Evolutionary conservation across 2,329 filamentous ascomycete genomes (phyloP).

Genomic region (Orbilia quercus): DNA sequence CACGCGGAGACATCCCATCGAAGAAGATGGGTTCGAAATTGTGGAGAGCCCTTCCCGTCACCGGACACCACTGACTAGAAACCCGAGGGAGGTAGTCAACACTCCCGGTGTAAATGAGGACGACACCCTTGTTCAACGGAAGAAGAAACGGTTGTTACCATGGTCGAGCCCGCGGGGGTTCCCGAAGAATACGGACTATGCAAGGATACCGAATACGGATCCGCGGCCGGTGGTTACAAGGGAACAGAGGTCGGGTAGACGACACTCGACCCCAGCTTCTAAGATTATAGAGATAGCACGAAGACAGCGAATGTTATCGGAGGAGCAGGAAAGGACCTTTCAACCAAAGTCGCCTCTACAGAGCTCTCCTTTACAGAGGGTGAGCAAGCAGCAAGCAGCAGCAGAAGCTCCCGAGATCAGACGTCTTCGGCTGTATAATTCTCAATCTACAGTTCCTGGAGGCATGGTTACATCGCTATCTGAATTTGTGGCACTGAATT

Average conservation of each 20-base stretch:
- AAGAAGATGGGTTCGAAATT: slow-evolving; percentile 36
- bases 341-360: neutral
- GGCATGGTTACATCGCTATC: slow-evolving; percentile 54
- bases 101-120: neutral
- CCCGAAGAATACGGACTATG: too few relatives aligned
- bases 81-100: neutral
- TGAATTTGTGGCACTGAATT: slow-evolving; percentile 58
- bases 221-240: slow-evolving; percentile 10
- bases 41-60: slow-evolving; percentile 1
- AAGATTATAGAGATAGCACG: slow-evolving; percentile 15
- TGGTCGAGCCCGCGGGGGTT: slow-evolving; percentile 34
- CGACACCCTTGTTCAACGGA: neutral
- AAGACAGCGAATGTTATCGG: neutral
- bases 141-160: slow-evolving; percentile 22
- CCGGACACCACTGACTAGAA: neutral
- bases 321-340: neutral
- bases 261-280: slow-evolving; percentile 8
- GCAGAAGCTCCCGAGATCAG: slow-evolving; percentile 27
- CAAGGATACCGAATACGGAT: slow-evolving; percentile 11
- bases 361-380: neutral
- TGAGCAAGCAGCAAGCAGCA: slow-evolving; percentile 7
- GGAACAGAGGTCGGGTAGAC: slow-evolving; percentile 7
- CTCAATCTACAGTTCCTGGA: slow-evolving; percentile 13
- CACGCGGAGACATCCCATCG: slow-evolving; percentile 6
- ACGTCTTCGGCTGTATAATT: slow-evolving; percentile 25